Evolutionary conservation across 768 basidiomycete genomes (phyloP).

Genomic region (Amanita jacksonii): DNA sequence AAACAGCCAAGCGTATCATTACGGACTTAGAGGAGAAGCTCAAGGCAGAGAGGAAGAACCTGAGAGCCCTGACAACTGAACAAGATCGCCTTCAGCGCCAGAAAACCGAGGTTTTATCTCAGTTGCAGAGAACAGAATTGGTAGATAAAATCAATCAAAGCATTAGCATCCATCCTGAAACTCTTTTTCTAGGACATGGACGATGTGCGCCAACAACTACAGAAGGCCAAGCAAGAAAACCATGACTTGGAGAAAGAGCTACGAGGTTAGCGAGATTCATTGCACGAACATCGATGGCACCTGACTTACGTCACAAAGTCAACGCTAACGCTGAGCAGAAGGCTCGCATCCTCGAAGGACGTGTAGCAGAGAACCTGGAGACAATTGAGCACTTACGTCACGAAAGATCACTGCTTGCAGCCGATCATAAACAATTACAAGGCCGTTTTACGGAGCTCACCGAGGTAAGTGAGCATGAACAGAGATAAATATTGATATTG

Average conservation of each 20-base stretch:
- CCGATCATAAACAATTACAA: slow-evolving; percentile 69
- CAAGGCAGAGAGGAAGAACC: slow-evolving; percentile 56
- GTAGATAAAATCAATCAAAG: slow-evolving; percentile 29
- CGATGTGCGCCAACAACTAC: slow-evolving; percentile 60
- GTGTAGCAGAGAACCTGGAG: slow-evolving; percentile 58
- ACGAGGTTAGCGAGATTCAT: slow-evolving; percentile 37
- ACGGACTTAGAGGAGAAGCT: slow-evolving; percentile 63
- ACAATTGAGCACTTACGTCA: slow-evolving; percentile 68
- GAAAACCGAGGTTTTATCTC: slow-evolving; percentile 49
- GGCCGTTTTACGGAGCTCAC: slow-evolving; percentile 53
- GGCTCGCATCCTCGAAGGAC: slow-evolving; percentile 55
- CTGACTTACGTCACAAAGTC: slow-evolving; percentile 24
- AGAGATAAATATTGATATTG: neutral
- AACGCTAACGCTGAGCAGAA: slow-evolving; percentile 67
- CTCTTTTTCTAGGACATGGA: slow-evolving; percentile 56
- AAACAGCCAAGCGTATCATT: slow-evolving; percentile 54
- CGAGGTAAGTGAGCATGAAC: slow-evolving; percentile 38
- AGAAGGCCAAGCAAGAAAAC: slow-evolving; percentile 64
- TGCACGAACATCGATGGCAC: neutral
- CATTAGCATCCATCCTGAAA: neutral
- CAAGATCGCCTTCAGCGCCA: slow-evolving; percentile 55
- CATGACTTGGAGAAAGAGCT: slow-evolving; percentile 65
- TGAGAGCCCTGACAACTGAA: slow-evolving; percentile 55
- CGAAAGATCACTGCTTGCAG: slow-evolving; percentile 60
- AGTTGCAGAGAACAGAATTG: slow-evolving; percentile 63